phyloP scores from a whole-genome alignment of 345 rosid species.

The Salix purpurea region DNA sequence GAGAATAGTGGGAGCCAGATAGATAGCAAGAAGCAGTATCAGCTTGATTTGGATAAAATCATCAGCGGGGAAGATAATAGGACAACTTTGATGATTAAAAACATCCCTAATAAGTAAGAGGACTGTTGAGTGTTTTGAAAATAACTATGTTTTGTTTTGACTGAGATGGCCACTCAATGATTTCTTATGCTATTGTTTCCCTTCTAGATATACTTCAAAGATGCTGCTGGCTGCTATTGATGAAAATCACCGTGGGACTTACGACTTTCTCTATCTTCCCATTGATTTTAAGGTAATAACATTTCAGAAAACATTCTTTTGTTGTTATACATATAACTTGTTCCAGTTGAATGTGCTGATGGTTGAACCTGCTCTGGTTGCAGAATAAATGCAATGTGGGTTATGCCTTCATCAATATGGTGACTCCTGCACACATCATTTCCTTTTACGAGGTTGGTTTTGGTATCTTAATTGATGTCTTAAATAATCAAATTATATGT shows the following conservation, averaged over 20 bases:
- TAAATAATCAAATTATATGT: not conserved
- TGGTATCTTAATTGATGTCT: not conserved
- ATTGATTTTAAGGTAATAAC: conserved; percentile 67
- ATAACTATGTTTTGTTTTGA: not conserved
- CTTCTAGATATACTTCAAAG: conserved; percentile 66
- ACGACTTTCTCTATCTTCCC: conserved; percentile 75
- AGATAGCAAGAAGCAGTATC: conserved; percentile 71
- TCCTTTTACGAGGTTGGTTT: conserved; percentile 15
- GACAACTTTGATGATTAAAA: conserved; percentile 31
- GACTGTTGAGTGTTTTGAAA: not conserved
- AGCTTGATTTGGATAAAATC: conserved; percentile 81
- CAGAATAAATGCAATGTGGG: conserved; percentile 26
- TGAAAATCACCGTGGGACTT: conserved; percentile 69
- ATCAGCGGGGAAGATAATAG: conserved; percentile 47
- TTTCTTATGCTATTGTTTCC: not conserved
- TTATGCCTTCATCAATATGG: conserved; percentile 25
- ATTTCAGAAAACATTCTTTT: not conserved
- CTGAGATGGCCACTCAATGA: not conserved
- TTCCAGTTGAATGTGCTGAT: not conserved
- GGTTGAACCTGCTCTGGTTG: not conserved
- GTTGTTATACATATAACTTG: not conserved
- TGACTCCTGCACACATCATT: conserved; percentile 21
- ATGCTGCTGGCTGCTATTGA: conserved; percentile 83
- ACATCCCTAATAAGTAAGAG: conserved; percentile 25
- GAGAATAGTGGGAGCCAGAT: conserved; percentile 45